Base-by-base conservation (phyloP, 805 yeast species). In the Myxozyma neglecta region DNA sequence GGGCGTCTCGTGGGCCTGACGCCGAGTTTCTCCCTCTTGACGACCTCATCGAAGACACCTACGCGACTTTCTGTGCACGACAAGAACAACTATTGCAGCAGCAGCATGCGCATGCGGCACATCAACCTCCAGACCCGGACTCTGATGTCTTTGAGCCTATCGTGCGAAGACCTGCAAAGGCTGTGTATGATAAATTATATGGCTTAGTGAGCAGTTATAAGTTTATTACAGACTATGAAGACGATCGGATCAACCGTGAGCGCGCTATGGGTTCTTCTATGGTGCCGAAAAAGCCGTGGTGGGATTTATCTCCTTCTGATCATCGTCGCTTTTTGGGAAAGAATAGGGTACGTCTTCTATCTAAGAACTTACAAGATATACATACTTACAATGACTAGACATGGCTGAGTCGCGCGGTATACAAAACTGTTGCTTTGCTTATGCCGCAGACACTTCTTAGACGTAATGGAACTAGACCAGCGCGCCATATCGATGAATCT, bases 171-270 rank as follows among this genome's bases (percentile, higher is more conserved):
- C 49, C 60, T 8, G 60, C 67, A 7, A 64, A 64, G 43, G 60
- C 63, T 29, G 59, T 64, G 14, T 64, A 64, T 32, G 67, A 64
- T 42, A 64, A 64, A 39, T 37, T 64, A 18, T 60, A 45, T 32
- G 64, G 61, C 9, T 57, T 64, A 16, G 60, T 64, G 18, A 57
- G 63, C 6, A 58, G 60, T 37, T 64, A 57, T 43, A 62, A 62
- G 58, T 64, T 62, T 45, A 45, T 64, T n/a, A 54, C 65, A n/a
- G 67, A 64, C 36, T 62, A 64, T 43, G 67, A 62, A 54, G 63
- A 63, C 40, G 66, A 59, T 16, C 51, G 66, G 20, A 36, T 63
- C 11, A 47, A 54, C 24, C 47, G 52, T 11, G 65, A 62, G 53
- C 59, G 65, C 8, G 58, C 54, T 10, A 55, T 45, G 14, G 63